Evolutionary conservation across 2,329 filamentous ascomycete genomes (phyloP).

Genomic region (Aspergillus unguis): DNA sequence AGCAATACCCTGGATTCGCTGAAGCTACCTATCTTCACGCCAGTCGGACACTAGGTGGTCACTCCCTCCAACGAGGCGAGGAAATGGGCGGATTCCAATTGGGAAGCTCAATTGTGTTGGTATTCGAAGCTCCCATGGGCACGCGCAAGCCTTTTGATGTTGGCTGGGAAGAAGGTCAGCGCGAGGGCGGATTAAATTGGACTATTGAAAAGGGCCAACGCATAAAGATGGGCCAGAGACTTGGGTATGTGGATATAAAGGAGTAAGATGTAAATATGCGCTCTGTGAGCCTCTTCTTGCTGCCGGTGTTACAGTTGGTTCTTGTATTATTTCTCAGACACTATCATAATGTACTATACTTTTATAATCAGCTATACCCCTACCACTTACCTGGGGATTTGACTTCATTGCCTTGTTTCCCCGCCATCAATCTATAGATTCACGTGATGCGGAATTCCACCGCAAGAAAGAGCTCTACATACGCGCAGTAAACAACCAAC

Average conservation of each 20-base stretch:
- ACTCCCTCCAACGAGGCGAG: constrained; percentile 80
- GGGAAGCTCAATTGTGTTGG: constrained; percentile 88
- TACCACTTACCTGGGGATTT: background rate
- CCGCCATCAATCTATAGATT: background rate
- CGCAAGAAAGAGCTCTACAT: constrained; percentile 5
- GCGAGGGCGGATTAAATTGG: constrained; percentile 77
- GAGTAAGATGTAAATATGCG: constrained; percentile 12
- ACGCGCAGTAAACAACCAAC: background rate
- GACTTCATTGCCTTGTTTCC: background rate
- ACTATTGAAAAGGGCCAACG: constrained; percentile 79
- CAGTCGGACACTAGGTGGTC: constrained; percentile 72
- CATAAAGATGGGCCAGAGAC: constrained; percentile 81
- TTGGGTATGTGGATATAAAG: constrained; percentile 64
- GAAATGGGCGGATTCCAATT: constrained; percentile 99
- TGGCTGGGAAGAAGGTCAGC: constrained; percentile 55
- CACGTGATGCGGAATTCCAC: constrained; percentile 12
- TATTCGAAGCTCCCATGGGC: constrained; percentile 86
- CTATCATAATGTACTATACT: constrained; percentile 4
- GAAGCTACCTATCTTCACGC: constrained; percentile 85
- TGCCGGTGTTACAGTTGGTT: background rate
- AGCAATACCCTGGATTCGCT: constrained; percentile 83
- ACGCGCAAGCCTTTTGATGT: constrained; percentile 56
- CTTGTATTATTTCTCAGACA: background rate
- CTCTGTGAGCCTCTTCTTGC: background rate
- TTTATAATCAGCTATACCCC: background rate